Evolutionary conservation across 371 early-diverging fungal genomes (phyloP), one percentile per base, ranked within the genome.

Genomic region (Fennellomyces sp.): DNA sequence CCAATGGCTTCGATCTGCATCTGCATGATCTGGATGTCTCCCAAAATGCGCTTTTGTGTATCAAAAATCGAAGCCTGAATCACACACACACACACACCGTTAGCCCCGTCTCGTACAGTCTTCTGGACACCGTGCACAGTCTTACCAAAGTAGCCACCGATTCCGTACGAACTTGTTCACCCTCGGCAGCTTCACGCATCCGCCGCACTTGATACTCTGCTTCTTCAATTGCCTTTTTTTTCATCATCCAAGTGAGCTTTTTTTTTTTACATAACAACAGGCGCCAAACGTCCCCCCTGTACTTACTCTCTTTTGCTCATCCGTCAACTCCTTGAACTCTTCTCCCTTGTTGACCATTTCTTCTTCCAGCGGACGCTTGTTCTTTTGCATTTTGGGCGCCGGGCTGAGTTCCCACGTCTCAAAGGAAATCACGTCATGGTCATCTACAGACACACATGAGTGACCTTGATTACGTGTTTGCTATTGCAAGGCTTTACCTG

Each of bases 381-480:
- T 60, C 27, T 75, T 62, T 58, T 74, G 61, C 26, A 53, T 38
- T 36, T 79, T 80, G 13, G 72, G 61, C 1, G 80, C 76, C 26
- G 93, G 93, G 60, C 93, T 85, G 26, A 91, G 67, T 61, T 95
- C 89, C 56, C 79, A 90, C 1, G 85, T 79, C 47, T 92, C 91
- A 58, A 93, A 86, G 1, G 88, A 78, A 17, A 82, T 69, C 29
- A 93, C 57, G 66, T 93, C 93, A 68, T 95, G 95, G 62, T 92
- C 93, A 76, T 93, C 93, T 45, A 45, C 35, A 33, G 35, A 8
- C 13, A 8, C 35, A 33, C 6, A 45, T 78, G 71, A 35, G 30
- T 27, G 45, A 27, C 25, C 15, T 39, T 35, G 31, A 25, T 29
- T 42, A 31, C n/a, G 58, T 33, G 48, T 48, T 49, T 25, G 31